Percentiles rank a stretch among this genome's conserved stretches.
Evolutionary conservation across 2,329 filamentous ascomycete genomes (phyloP).

Genomic region (Colletotrichum destructivum): DNA sequence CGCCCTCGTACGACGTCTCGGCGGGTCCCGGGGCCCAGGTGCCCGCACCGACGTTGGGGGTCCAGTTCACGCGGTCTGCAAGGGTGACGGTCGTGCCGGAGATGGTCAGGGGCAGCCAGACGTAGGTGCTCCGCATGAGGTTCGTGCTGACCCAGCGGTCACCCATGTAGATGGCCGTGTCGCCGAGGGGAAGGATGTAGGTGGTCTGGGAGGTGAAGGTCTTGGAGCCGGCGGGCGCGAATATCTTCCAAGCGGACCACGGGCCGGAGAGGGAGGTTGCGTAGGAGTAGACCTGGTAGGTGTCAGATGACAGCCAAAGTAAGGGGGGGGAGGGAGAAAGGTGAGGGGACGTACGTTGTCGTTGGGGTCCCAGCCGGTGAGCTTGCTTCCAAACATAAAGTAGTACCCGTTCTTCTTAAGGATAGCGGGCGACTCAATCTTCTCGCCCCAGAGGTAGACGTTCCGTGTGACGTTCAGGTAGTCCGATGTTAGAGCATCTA

Average conservation of each 20-base stretch:
- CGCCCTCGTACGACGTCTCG: conserved; percentile 68
- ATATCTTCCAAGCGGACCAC: conserved; percentile 73
- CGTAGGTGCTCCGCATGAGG: conserved; percentile 72
- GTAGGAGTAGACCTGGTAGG: conserved; percentile 65
- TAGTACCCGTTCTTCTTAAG: conserved; percentile 73
- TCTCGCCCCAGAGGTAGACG: conserved; percentile 67
- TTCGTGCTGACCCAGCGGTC: conserved; percentile 76
- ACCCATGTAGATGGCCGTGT: conserved; percentile 73
- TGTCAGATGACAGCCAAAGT: not conserved
- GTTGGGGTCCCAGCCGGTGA: conserved; percentile 73
- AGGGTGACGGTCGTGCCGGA: conserved; percentile 66
- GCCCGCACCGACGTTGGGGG: conserved; percentile 60
- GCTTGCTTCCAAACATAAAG: conserved; percentile 75
- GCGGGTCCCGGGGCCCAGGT: conserved; percentile 60
- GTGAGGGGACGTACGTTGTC: conserved; percentile 65
- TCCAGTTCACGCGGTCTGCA: conserved; percentile 70
- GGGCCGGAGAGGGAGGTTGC: conserved; percentile 70
- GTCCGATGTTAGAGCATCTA: conserved; percentile 69
- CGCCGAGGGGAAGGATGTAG: conserved; percentile 66
- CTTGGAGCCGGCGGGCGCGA: conserved; percentile 68
- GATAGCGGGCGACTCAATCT: conserved; percentile 75
- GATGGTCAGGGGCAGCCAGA: conserved; percentile 75
- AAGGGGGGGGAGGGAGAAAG: too few species aligned
- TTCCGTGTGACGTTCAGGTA: conserved; percentile 67
- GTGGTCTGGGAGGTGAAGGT: conserved; percentile 76